Conservation (phyloP, 345 rosid species). For the Draba incana region DNA sequence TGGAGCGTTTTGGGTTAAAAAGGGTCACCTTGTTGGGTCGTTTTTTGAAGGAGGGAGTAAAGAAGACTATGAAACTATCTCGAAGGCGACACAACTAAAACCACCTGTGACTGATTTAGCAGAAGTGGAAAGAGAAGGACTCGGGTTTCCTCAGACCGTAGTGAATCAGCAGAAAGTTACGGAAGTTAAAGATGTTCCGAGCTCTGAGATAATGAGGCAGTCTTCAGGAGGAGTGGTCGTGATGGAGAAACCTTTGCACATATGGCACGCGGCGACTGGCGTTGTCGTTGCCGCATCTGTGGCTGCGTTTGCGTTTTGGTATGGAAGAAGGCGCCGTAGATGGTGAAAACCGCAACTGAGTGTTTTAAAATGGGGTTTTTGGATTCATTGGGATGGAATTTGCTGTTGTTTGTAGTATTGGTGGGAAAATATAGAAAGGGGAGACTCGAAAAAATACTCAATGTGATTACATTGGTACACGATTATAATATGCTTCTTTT, state of each 20-base stretch:
- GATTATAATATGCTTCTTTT: conserved; percentile 36
- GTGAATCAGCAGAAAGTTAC: conserved; percentile 47
- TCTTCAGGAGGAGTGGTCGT: conserved; percentile 47
- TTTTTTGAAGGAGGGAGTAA: conserved; percentile 95
- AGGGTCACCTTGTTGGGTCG: conserved; percentile 81
- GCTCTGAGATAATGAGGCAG: conserved; percentile 32
- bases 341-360: conserved; percentile 58
- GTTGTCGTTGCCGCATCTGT: conserved; percentile 79
- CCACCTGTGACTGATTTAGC: conserved; percentile 58
- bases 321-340: conserved; percentile 81
- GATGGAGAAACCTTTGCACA: conserved; percentile 53
- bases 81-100: conserved; percentile 66
- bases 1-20: conserved; percentile 90
- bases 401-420: conserved; percentile 43
- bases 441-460: conserved; percentile 19
- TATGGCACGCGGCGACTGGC: conserved; percentile 77
- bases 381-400: conserved; percentile 34
- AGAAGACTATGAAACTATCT: conserved; percentile 87
- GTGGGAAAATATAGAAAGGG: conserved; percentile 36
- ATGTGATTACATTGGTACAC: conserved; percentile 43
- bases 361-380: neutral
- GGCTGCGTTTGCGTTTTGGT: conserved; percentile 90
- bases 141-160: conserved; percentile 61
- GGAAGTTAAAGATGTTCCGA: conserved; percentile 27
- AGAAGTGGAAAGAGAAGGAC: conserved; percentile 67